These are phyloP conservation scores for Stereocaulon alpinum DNA, from an alignment of 495 filamentous ascomycete genomes.

Conservation along the genomic window DNA sequence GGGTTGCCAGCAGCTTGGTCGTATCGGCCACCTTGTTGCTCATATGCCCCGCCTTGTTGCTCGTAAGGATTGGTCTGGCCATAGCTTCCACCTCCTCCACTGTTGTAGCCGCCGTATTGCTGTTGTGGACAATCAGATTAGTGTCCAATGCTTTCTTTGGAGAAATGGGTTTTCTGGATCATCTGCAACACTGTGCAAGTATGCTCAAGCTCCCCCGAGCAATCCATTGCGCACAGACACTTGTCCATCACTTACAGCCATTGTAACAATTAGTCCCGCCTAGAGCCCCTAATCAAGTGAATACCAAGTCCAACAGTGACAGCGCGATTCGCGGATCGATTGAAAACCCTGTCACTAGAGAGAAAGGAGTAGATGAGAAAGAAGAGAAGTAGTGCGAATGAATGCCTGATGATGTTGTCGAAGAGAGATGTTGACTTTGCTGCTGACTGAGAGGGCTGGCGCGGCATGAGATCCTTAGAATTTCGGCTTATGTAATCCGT, in stretches of 20 bases:
- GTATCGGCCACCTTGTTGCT: slow-evolving; percentile 19
- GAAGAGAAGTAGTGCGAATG: not conserved
- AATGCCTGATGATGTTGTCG: slow-evolving; percentile 13
- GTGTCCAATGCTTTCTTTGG: not conserved
- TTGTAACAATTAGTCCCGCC: not conserved
- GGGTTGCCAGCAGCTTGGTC: slow-evolving; percentile 28
- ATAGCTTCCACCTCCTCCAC: slow-evolving; percentile 37
- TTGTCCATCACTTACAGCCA: slow-evolving; percentile 5
- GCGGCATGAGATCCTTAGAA: not conserved
- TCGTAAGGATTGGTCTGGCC: slow-evolving; percentile 55
- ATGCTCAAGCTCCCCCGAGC: not conserved
- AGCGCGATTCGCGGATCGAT: not conserved
- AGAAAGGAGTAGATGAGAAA: not conserved
- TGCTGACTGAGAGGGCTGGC: slow-evolving; percentile 8
- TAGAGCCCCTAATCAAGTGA: slow-evolving; percentile 5
- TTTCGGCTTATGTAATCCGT: not conserved
- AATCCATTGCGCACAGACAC: not conserved
- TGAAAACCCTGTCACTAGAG: not conserved
- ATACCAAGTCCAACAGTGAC: not conserved
- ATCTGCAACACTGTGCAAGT: not conserved
- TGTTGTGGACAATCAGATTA: not conserved
- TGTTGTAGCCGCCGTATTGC: slow-evolving; percentile 14
- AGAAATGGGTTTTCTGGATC: not conserved
- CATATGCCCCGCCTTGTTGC: slow-evolving; percentile 27
- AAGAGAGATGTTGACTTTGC: slow-evolving; percentile 7